Percentiles rank a stretch among this genome's conserved stretches.
phyloP scores from a whole-genome alignment of 2,329 filamentous ascomycete species.

The Fusarium keratoplasticum region DNA sequence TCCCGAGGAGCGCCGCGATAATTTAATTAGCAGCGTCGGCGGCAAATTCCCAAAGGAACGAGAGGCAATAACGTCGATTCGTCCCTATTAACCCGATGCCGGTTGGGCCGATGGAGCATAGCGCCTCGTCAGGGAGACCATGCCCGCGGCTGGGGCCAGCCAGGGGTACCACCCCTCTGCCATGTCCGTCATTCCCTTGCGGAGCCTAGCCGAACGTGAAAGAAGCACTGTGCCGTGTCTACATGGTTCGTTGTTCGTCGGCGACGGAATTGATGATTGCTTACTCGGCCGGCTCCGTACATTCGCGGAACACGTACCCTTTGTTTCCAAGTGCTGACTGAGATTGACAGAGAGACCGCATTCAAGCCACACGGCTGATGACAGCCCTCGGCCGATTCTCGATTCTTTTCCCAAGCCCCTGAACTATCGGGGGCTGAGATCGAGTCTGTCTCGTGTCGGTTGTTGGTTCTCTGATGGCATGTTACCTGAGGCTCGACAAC shows the following conservation, averaged over 20 bases:
- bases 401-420: conserved; percentile 1
- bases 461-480: not conserved
- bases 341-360: conserved; percentile 13
- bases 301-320: not conserved
- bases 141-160: conserved; percentile 11
- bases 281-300: conserved; percentile 38
- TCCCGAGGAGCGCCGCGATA: conserved; percentile 24
- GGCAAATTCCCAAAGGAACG: conserved; percentile 12
- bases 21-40: conserved; percentile 34
- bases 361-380: conserved; percentile 12
- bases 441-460: not conserved
- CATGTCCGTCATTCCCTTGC: conserved; percentile 27
- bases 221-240: conserved; percentile 21
- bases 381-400: not conserved
- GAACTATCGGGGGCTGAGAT: not conserved
- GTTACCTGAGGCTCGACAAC: not conserved
- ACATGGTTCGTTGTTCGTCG: not conserved
- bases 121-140: conserved; percentile 24
- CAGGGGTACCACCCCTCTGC: conserved; percentile 30
- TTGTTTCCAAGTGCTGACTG: conserved; percentile 19
- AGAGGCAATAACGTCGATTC: conserved; percentile 21
- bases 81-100: conserved; percentile 32
- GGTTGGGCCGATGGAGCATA: conserved; percentile 35
- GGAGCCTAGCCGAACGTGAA: conserved; percentile 22
- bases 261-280: conserved; percentile 5